Evolutionary conservation across 768 basidiomycete species (phyloP), one percentile per base, ranked within the genome.

Genomic region (Exsudoporus frostii): DNA sequence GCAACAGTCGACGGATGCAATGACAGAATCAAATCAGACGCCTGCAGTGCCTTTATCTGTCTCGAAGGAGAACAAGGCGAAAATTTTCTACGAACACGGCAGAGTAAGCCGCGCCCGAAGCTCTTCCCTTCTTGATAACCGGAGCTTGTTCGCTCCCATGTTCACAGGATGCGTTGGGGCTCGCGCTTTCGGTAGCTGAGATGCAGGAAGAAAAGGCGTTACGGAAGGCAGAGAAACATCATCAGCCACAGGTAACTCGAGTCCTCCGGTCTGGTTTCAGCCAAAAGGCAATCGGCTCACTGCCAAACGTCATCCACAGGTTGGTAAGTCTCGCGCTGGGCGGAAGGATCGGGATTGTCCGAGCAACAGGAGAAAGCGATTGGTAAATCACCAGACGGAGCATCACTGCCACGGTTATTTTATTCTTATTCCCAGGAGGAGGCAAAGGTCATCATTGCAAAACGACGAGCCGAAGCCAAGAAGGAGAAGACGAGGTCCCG

Each of bases 121-220:
- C 10, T n/a, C 39, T n/a, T 44, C 32, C 27, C 53, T 60, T 61
- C 55, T 44, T 61, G 59, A 59, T 65, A 58, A 58, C 55, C 50
- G 51, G 57, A 37, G 11, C 56, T 59, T 59, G 55, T 53, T 50
- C 45, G 50, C 45, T 53, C 53, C 51, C 48, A 55, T 50, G 37
- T 44, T 41, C 50, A 51, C 57, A 82, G 81, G 79, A 80, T 55
- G 74, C 75, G 6, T 57, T 79, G 53, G 66, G 65, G 46, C 65
- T 83, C 13, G 81, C 81, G n/a, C 60, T 69, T 54, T 73, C 73
- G 34, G 79, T 83, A 62, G 75, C 68, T n/a, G 63, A 62, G 32
- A 61, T 56, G 15, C 76, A 80, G 54, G 81, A 83, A 65, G 62
- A 78, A 60, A 79, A 75, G 50, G 56, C 70, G 7, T 63, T 66